Base-by-base conservation (phyloP, 441 rosid species). In the Jatropha multifida region DNA sequence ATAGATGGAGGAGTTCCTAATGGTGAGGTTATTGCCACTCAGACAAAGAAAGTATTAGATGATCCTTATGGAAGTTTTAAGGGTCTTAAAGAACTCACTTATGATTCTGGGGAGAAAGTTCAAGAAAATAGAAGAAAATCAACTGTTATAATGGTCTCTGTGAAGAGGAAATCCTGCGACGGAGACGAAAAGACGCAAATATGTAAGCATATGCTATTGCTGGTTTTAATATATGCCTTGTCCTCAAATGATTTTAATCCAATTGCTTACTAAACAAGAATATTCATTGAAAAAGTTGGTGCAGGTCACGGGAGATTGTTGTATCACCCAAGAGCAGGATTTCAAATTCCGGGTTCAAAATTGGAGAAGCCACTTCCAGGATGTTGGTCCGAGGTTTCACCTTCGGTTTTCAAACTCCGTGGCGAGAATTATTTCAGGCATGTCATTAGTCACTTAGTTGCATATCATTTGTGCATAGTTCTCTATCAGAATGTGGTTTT, bases 351-450 rank as follows among this genome's bases (percentile, higher is more conserved):
- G 49, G 54, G 82, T 68, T 80, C 83, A 20, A 77, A 74, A 32
- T 87, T 81, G 46, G 96, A 89, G 83, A 90, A 86, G 68, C 82
- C 88, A 18, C 77, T 37, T 68, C 73, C 88, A 62, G 92, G 93
- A 78, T 81, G 86, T 86, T 92, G 98, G 98, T 83, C 92, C 56
- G 88, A 85, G 74, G 49, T 92, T 74, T 84, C 85, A 32, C 96
- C 97, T 42, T 86, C 94, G 2, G 86, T 80, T 78, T 93, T 93
- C 60, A 90, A 87, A 78, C 91, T 93, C 75, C 94, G 93, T 2
- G 97, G 95, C n/a, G 77, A 82, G 68, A 92, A 74, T 60, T 93
- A 84, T 81, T 90, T 91, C 81, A 91, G 88, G 96, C 83, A 83
- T 41, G 86, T 41, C 20, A 14, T 54, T 23, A 42, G 40, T 68